A percentile compares a stretch with the other conserved stretches of the same genome.
phyloP scores from a whole-genome alignment of 495 filamentous ascomycete species.

The Penicillium soppii region DNA sequence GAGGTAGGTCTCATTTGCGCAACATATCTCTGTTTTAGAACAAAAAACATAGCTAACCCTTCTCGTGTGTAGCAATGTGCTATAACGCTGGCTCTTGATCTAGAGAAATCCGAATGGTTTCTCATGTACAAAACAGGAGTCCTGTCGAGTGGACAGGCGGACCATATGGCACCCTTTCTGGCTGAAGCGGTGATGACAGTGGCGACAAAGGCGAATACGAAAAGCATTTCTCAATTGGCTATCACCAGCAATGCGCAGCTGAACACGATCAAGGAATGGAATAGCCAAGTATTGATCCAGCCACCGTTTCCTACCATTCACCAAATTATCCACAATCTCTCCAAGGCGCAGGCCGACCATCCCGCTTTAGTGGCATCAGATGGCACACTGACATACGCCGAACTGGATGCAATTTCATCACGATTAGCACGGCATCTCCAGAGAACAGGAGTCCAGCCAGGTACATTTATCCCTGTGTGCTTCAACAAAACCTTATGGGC shows the following conservation, averaged over 20 bases:
- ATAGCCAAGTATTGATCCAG: neutral
- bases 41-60: neutral
- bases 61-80: neutral
- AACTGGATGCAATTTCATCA: neutral
- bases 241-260: neutral
- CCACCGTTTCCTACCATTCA: neutral
- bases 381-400: slow-evolving; percentile 1
- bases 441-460: neutral
- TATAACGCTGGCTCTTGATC: neutral
- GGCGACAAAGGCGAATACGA: neutral
- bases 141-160: neutral
- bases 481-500: slow-evolving; percentile 32
- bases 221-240: neutral
- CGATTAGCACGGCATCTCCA: neutral
- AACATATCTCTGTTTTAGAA: neutral
- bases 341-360: neutral
- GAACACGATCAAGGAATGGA: neutral
- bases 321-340: neutral
- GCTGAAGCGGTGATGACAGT: neutral
- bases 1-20: neutral
- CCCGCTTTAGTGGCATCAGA: slow-evolving; percentile 10
- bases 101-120: neutral
- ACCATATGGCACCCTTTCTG: neutral
- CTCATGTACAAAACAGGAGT: neutral
- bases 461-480: neutral